phyloP scores from a whole-genome alignment of 441 rosid genomes.

The Erodium texanum region DNA sequence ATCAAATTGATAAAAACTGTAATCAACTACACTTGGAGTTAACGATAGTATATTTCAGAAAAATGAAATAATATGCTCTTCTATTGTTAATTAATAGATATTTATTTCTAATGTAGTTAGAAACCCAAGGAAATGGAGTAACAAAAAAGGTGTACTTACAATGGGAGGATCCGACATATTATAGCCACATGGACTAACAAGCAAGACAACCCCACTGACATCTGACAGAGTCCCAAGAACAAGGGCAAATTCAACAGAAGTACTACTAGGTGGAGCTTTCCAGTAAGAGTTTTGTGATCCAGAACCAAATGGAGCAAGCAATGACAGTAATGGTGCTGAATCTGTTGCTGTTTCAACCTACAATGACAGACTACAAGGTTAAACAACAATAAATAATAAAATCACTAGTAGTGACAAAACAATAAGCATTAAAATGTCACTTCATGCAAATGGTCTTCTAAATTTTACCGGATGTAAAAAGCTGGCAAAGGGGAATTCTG shows the following conservation, averaged over 20 bases:
- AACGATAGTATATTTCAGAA: not conserved
- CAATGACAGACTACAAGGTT: slow-evolving; percentile 14
- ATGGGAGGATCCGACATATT: slow-evolving; percentile 72
- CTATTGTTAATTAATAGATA: not conserved
- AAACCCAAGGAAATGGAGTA: slow-evolving; percentile 19
- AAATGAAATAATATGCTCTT: not conserved
- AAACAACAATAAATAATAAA: slow-evolving; percentile 12
- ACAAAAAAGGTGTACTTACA: slow-evolving; percentile 38
- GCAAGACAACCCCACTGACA: slow-evolving; percentile 71
- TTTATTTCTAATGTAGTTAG: not conserved
- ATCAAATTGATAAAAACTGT: not conserved
- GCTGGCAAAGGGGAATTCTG: slow-evolving; percentile 87
- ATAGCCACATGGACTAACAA: slow-evolving; percentile 92
- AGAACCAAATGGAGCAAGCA: slow-evolving; percentile 61
- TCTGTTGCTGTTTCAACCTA: slow-evolving; percentile 79
- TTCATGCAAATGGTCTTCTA: not conserved
- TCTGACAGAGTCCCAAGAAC: slow-evolving; percentile 69
- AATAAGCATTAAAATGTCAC: not conserved
- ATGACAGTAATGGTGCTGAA: slow-evolving; percentile 74
- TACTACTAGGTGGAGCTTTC: slow-evolving; percentile 72
- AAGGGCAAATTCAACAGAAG: slow-evolving; percentile 56
- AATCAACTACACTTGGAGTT: not conserved
- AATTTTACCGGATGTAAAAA: slow-evolving; percentile 57
- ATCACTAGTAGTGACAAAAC: not conserved
- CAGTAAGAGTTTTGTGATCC: slow-evolving; percentile 57